These are phyloP conservation scores for Vitrella brassicaformis DNA, from an alignment of 73 alveolate genomes.

Conservation along the genomic window DNA sequence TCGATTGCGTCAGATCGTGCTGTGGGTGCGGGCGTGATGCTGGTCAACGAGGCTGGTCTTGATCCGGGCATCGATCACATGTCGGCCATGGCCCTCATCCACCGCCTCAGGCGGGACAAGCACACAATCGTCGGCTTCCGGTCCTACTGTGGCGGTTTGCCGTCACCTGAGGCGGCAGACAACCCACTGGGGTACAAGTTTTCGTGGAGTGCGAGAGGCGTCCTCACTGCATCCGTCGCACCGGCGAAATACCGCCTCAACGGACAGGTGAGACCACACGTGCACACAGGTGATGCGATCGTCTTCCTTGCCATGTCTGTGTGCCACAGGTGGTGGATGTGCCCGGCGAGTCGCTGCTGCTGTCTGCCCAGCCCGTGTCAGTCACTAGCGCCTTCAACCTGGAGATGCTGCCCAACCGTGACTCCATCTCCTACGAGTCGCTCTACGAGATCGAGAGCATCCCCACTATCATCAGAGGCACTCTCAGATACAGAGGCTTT, in stretches of 20 bases:
- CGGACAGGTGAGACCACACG: neutral
- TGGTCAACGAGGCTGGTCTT: conserved; percentile 44
- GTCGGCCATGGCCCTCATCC: conserved; percentile 46
- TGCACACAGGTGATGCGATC: neutral
- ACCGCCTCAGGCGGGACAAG: conserved; percentile 36
- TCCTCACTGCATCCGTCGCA: conserved; percentile 21
- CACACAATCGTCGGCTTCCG: conserved; percentile 38
- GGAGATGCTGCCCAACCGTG: neutral
- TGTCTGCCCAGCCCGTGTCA: neutral
- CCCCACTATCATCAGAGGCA: neutral
- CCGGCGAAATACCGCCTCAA: neutral
- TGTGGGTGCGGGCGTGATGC: conserved; percentile 37
- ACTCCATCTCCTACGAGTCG: neutral
- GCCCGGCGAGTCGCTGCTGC: neutral
- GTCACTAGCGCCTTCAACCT: neutral
- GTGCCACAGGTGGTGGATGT: neutral
- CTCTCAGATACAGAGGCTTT: no score
- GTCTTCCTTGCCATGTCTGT: neutral
- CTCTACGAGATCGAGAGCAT: neutral
- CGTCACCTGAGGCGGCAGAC: conserved; percentile 51
- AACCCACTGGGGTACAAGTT: conserved; percentile 59
- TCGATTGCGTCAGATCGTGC: no score
- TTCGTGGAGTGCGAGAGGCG: conserved; percentile 59
- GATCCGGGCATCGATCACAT: conserved; percentile 63
- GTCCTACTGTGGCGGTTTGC: conserved; percentile 59